Evolutionary conservation across 2,329 filamentous ascomycete species (phyloP).

Genomic region (Cladosporium sp.): DNA sequence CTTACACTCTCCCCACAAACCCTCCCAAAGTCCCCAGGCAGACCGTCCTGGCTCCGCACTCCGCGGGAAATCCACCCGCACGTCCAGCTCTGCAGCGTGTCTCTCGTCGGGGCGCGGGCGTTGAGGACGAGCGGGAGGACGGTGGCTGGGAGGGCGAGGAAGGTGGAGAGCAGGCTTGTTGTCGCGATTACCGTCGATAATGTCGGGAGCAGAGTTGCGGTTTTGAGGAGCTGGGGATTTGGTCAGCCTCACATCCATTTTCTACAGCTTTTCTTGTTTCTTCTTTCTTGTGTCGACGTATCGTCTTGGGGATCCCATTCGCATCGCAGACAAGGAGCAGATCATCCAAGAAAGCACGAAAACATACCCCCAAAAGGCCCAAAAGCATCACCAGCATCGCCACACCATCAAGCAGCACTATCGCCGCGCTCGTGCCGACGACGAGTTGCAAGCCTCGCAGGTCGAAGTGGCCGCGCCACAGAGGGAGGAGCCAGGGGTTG

Average conservation of each 20-base stretch:
- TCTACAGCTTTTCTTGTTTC: too few relatives aligned
- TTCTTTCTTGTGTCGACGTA: too few relatives aligned
- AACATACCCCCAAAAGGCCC: too few relatives aligned
- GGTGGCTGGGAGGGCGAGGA: constrained; percentile 39
- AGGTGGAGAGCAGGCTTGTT: constrained; percentile 30
- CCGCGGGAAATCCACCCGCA: constrained; percentile 27
- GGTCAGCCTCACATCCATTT: too few relatives aligned
- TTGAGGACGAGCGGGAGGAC: constrained; percentile 34
- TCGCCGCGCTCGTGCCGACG: constrained; percentile 35
- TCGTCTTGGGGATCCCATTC: too few relatives aligned
- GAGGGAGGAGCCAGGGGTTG: constrained; percentile 46
- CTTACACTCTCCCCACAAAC: constrained; percentile 41
- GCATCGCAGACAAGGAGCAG: too few relatives aligned
- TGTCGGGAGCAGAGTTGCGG: constrained; percentile 34
- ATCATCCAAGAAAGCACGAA: too few relatives aligned
- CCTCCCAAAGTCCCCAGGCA: constrained; percentile 32
- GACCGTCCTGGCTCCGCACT: constrained; percentile 23
- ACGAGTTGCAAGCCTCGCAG: constrained; percentile 39
- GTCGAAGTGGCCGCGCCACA: constrained; percentile 47
- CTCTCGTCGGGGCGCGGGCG: constrained; percentile 19
- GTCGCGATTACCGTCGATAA: not conserved
- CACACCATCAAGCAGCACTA: constrained; percentile 35
- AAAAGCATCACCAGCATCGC: constrained; percentile 36
- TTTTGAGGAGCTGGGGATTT: constrained; percentile 37
- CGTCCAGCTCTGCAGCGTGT: constrained; percentile 37